Evolutionary conservation across 345 rosid genomes (phyloP).

Genomic region (Salix brachista): DNA sequence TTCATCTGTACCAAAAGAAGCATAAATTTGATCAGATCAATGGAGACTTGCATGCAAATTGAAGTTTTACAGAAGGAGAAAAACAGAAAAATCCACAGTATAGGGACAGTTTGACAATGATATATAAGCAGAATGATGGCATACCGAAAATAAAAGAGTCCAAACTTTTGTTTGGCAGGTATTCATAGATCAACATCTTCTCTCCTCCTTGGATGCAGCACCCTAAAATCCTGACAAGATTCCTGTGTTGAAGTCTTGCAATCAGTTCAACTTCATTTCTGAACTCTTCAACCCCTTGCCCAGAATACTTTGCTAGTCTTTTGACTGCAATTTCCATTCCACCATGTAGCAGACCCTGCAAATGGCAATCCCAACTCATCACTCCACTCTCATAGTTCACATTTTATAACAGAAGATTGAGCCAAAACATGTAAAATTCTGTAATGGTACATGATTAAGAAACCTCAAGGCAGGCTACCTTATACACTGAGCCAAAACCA

Average conservation of each 20-base stretch:
- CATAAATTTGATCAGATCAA: neutral
- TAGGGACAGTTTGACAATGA: too few relatives aligned
- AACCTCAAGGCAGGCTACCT: slow-evolving; percentile 29
- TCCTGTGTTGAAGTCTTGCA: slow-evolving; percentile 25
- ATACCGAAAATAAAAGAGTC: too few relatives aligned
- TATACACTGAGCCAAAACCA: slow-evolving; percentile 70
- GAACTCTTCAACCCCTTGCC: slow-evolving; percentile 52
- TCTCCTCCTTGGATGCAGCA: slow-evolving; percentile 10
- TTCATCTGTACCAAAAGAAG: slow-evolving; percentile 4
- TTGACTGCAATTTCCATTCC: slow-evolving; percentile 52
- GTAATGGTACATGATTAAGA: too few relatives aligned
- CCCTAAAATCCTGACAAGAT: slow-evolving; percentile 23
- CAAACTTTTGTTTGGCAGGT: slow-evolving; percentile 20
- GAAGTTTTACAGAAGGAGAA: neutral
- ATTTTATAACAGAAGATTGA: too few relatives aligned
- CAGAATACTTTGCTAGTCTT: slow-evolving; percentile 43
- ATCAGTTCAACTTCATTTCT: slow-evolving; percentile 34
- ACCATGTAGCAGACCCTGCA: slow-evolving; percentile 36
- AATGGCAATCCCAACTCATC: neutral
- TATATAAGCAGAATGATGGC: too few relatives aligned
- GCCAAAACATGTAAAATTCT: neutral
- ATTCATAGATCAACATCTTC: slow-evolving; percentile 12
- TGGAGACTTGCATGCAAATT: too few relatives aligned
- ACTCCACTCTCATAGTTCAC: neutral
- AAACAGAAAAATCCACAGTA: too few relatives aligned